These are phyloP conservation scores for Urochloa ruziziensis DNA, from an alignment of 176 grass and related monocot species.

Conservation along the genomic window DNA sequence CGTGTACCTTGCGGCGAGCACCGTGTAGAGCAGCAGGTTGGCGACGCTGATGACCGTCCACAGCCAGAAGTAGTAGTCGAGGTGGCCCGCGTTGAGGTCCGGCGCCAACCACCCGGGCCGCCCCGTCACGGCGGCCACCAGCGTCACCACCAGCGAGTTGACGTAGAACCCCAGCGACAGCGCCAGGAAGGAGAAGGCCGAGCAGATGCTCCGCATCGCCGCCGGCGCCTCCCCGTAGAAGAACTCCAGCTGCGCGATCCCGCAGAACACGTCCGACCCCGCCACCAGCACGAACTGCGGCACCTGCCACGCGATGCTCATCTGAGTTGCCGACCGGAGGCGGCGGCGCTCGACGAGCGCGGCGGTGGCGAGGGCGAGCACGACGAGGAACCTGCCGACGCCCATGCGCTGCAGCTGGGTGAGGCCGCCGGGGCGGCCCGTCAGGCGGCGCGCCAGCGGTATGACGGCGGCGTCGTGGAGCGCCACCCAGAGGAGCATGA, in stretches of 20 bases:
- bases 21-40: slow-evolving; percentile 44
- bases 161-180: slow-evolving; percentile 67
- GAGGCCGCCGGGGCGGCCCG: slow-evolving; percentile 25
- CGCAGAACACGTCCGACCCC: slow-evolving; percentile 67
- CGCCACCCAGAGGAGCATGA: slow-evolving; percentile 59
- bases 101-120: slow-evolving; percentile 44
- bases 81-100: slow-evolving; percentile 50
- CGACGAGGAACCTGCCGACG: slow-evolving; percentile 66
- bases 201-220: slow-evolving; percentile 82
- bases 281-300: slow-evolving; percentile 73
- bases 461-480: slow-evolving; percentile 54
- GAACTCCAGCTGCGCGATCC: slow-evolving; percentile 82
- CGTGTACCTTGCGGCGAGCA: slow-evolving; percentile 40
- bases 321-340: slow-evolving; percentile 3
- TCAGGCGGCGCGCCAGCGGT: slow-evolving; percentile 31
- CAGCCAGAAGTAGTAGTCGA: slow-evolving; percentile 62
- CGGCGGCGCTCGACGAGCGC: slow-evolving; percentile 57
- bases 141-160: slow-evolving; percentile 62
- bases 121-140: slow-evolving; percentile 39
- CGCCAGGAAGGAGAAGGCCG: slow-evolving; percentile 66
- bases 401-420: slow-evolving; percentile 82
- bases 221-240: slow-evolving; percentile 79
- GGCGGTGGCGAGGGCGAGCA: slow-evolving; percentile 49
- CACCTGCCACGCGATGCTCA: slow-evolving; percentile 70
- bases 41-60: slow-evolving; percentile 34